phyloP scores from a whole-genome alignment of 2,329 filamentous ascomycete genomes.

The Aureobasidium sp. region DNA sequence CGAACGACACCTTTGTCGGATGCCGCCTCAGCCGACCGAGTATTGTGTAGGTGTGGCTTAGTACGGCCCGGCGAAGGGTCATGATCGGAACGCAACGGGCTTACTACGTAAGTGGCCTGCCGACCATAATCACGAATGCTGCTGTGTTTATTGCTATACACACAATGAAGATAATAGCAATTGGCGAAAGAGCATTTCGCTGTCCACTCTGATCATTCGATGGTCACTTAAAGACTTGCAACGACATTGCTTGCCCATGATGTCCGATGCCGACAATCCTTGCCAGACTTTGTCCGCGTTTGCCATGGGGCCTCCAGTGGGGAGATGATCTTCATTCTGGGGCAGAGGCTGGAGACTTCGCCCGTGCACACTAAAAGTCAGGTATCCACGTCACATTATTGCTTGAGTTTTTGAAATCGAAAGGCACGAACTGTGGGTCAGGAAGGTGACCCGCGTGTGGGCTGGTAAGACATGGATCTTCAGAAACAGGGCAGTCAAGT shows the following conservation, averaged over 20 bases:
- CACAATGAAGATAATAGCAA: no score
- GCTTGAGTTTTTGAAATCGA: not conserved
- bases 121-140: not conserved
- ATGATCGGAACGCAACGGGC: not conserved
- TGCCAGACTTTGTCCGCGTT: not conserved
- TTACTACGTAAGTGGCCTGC: conserved; percentile 4
- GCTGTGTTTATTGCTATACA: not conserved
- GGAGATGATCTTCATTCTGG: conserved; percentile 10
- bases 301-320: conserved; percentile 10
- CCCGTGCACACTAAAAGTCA: not conserved
- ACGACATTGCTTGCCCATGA: not conserved
- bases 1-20: not conserved
- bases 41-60: not conserved
- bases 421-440: conserved; percentile 1
- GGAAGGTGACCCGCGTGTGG: not conserved
- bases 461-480: not conserved
- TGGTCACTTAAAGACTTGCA: not conserved
- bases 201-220: not conserved
- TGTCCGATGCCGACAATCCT: not conserved
- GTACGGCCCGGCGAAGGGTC: not conserved
- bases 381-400: conserved; percentile 9
- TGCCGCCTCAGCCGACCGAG: conserved; percentile 2
- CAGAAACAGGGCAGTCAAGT: not conserved
- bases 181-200: no score
- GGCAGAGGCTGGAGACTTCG: not conserved